Evolutionary conservation across 116 monocot genomes (phyloP).

Genomic region (Papilionanthe hybrid): DNA sequence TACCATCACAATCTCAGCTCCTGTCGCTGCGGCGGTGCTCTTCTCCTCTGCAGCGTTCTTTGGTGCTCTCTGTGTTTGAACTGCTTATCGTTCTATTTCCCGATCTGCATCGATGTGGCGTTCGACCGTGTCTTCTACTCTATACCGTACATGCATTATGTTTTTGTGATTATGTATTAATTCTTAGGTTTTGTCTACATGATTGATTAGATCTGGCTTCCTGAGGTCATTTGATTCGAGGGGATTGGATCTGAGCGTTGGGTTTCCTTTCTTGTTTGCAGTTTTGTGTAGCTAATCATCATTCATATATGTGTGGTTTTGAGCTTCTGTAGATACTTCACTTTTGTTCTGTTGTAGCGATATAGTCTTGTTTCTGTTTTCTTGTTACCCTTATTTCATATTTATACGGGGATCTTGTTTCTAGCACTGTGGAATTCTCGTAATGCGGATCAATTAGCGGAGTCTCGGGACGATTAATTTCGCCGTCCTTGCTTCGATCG

Average conservation of each 20-base stretch:
- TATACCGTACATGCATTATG: background rate
- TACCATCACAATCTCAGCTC: background rate
- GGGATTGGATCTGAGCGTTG: background rate
- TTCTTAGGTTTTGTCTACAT: background rate
- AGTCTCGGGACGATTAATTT: background rate
- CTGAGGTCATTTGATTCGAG: background rate
- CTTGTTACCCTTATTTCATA: no score
- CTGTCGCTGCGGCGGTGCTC: background rate
- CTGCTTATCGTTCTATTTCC: background rate
- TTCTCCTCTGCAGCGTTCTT: slow-evolving; percentile 6
- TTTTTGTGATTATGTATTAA: background rate
- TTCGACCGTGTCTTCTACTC: background rate
- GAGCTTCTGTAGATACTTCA: background rate
- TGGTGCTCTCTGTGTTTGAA: background rate
- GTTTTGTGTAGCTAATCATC: background rate
- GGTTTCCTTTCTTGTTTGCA: background rate
- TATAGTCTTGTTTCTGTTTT: background rate
- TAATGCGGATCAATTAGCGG: background rate
- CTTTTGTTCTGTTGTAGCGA: background rate
- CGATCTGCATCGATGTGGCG: background rate
- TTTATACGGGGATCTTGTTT: no score
- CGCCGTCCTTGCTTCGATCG: background rate
- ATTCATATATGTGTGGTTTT: background rate
- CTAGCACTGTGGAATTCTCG: background rate
- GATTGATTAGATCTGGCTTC: background rate